Conservation (phyloP, 2,329 filamentous ascomycete genomes). For the Lecanoromycetidae sp. region DNA sequence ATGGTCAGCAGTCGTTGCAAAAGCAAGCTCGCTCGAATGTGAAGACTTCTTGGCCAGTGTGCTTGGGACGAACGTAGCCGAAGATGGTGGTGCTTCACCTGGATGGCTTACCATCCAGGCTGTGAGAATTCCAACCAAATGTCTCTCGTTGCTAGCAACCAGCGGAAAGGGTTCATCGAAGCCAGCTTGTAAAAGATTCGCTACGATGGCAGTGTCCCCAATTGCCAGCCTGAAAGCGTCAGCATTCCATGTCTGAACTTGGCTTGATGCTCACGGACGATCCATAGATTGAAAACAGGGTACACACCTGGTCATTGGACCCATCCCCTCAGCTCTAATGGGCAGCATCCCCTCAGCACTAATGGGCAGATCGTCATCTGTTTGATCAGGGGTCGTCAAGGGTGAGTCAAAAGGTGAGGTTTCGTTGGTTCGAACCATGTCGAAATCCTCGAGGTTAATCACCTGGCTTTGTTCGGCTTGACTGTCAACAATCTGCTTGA, state of each 20-base stretch:
- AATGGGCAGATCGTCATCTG: too few species aligned
- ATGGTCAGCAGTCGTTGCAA: not conserved
- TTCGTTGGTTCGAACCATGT: too few species aligned
- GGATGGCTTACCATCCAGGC: conserved; percentile 7
- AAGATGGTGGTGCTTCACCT: not conserved
- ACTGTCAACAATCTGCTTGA: too few species aligned
- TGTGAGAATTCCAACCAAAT: not conserved
- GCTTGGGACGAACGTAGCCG: not conserved
- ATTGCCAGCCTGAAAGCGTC: not conserved
- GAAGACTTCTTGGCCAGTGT: not conserved
- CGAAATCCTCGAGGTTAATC: too few species aligned
- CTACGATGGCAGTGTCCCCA: not conserved
- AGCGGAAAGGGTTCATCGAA: not conserved
- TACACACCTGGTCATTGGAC: conserved; percentile 1
- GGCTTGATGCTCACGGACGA: not conserved
- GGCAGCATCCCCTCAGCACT: too few species aligned
- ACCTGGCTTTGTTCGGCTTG: too few species aligned
- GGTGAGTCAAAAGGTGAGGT: too few species aligned
- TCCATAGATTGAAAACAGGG: not conserved
- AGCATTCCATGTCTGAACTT: not conserved
- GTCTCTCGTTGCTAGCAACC: not conserved
- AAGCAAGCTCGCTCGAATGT: not conserved
- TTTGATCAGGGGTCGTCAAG: too few species aligned
- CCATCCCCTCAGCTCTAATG: too few species aligned
- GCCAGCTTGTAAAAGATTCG: not conserved